Conservation (phyloP, 2,329 filamentous ascomycete genomes). For the Monosporascus sp. region DNA sequence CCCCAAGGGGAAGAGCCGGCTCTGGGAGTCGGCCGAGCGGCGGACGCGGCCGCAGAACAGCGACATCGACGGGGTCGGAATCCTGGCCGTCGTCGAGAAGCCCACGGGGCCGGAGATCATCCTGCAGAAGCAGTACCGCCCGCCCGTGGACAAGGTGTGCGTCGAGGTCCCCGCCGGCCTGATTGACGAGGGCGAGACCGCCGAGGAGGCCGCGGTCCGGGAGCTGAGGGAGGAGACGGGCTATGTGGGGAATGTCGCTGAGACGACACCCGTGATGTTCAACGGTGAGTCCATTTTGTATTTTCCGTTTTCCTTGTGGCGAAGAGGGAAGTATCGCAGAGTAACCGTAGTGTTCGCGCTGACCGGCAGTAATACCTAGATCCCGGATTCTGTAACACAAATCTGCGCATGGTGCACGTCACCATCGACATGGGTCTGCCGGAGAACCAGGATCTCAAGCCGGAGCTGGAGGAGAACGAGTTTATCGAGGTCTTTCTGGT, state of each 20-base stretch:
- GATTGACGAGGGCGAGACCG: constrained; percentile 56
- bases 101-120: constrained; percentile 50
- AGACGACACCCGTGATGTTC: constrained; percentile 37
- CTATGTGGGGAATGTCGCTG: constrained; percentile 48
- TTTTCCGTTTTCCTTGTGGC: not conserved
- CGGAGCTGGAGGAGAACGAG: constrained; percentile 71
- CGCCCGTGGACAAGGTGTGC: constrained; percentile 52
- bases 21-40: constrained; percentile 71
- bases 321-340: not conserved
- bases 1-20: constrained; percentile 50
- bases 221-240: constrained; percentile 65
- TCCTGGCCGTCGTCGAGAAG: constrained; percentile 62
- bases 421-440: constrained; percentile 63
- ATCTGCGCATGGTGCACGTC: constrained; percentile 66
- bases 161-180: constrained; percentile 63
- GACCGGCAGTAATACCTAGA: constrained; percentile 30
- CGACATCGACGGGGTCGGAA: constrained; percentile 68
- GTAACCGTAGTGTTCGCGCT: not conserved
- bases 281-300: constrained; percentile 18
- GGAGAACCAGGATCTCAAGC: constrained; percentile 64
- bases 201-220: constrained; percentile 56
- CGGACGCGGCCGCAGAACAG: constrained; percentile 56
- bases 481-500: constrained; percentile 77
- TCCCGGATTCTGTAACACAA: constrained; percentile 63
- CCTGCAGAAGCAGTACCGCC: constrained; percentile 63